These are phyloP conservation scores for Trametes gibbosa DNA, from an alignment of 768 basidiomycete species.

Conservation along the genomic window DNA sequence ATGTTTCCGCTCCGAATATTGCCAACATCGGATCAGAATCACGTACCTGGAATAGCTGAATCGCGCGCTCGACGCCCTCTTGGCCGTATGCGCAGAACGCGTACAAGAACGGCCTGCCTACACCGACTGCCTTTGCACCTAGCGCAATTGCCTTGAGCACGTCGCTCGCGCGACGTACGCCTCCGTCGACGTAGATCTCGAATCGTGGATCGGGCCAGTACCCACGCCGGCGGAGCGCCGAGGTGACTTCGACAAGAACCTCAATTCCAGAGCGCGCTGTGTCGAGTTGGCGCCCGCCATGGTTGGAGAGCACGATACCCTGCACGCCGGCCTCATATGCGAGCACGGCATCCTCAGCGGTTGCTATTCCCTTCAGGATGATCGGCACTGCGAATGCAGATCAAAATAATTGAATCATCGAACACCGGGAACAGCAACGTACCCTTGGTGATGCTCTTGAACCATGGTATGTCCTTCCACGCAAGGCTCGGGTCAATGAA, in stretches of 20 bases:
- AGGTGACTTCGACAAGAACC: conserved; percentile 84
- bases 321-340: conserved; percentile 76
- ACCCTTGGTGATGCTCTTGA: conserved; percentile 58
- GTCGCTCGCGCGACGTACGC: conserved; percentile 84
- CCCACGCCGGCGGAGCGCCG: conserved; percentile 61
- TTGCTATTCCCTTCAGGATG: conserved; percentile 84
- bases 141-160: conserved; percentile 83
- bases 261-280: conserved; percentile 87
- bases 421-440: not conserved
- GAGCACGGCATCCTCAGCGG: conserved; percentile 80
- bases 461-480: conserved; percentile 81
- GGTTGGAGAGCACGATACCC: conserved; percentile 85
- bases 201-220: conserved; percentile 74
- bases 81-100: conserved; percentile 84
- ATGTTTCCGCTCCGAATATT: too few relatives aligned
- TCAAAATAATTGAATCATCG: not conserved
- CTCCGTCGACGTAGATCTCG: conserved; percentile 87
- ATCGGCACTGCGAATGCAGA: conserved; percentile 64
- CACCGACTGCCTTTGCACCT: conserved; percentile 80
- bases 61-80: conserved; percentile 77
- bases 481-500: conserved; percentile 92
- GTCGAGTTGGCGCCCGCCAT: conserved; percentile 68
- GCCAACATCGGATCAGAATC: too few relatives aligned
- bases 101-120: conserved; percentile 84
- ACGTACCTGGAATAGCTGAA: conserved; percentile 69